Base-by-base conservation (phyloP, 2,329 filamentous ascomycete genomes). In the Cytospora mali region DNA sequence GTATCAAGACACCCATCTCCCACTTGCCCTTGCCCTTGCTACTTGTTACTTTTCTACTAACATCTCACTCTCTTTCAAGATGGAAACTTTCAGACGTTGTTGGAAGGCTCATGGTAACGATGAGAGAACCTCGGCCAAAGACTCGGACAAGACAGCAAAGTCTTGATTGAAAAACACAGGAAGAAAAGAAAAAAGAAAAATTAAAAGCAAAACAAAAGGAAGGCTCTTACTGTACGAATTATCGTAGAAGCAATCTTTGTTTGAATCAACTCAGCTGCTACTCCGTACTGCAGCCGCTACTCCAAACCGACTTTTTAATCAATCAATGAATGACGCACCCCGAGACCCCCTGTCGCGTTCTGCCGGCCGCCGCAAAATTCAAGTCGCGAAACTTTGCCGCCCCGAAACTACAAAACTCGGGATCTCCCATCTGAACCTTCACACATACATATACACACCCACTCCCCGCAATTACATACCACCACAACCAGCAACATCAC, bases 101-200 rank as follows among this genome's bases (percentile, higher is more conserved):
- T 98, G 94, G 94, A 97, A 96, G 78, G 83, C 82, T 67, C 88
- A 96, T 70, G 88, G 92, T 55, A 98, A 98, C 75, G 88, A 96
- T 70, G 80, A 90, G 74, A 86, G 95, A 71, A 97, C 93, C 0
- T 83, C 83, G 59, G 88, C 84, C 49, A 94, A 92, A 72, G 88
- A 96, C 72, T 83, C 81, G 7, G 64, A 42, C 77, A 68, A 69
- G 46, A 42, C 48, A 31, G 35, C 6, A 14, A 35, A 46, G n/a
- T 33, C 21, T 33, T 3, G 10, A 50, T 21, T 57, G n/a, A n/a
- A n/a, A n/a, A n/a, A n/a, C n/a, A n/a, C n/a, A 53, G 27, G 53
- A 54, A n/a, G 11, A n/a, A 50, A 27, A 25, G 13, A 27, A 18
- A 53, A 18, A 11, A 27, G 31, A n/a, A 9, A 11, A 27, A 33